Evolutionary conservation across 148 eudicot species (phyloP).

Genomic region (Nepenthes gracilis): DNA sequence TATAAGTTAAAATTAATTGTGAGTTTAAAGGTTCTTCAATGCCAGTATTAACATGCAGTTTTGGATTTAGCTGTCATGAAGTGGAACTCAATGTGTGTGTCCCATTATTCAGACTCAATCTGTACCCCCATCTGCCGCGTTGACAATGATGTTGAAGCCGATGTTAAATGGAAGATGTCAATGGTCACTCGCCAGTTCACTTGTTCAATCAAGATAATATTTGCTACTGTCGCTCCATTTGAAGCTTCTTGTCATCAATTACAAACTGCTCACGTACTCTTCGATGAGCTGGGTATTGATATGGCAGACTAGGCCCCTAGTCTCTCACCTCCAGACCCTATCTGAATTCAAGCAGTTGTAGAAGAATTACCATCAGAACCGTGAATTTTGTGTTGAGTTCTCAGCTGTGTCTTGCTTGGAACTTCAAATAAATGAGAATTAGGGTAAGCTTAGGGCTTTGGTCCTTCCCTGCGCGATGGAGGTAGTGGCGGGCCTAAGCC

Average conservation of each 20-base stretch:
- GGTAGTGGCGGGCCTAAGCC: too few species aligned
- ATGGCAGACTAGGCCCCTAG: slow-evolving; percentile 48
- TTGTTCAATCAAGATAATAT: slow-evolving; percentile 20
- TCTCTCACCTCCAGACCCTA: slow-evolving; percentile 55
- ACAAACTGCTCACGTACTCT: slow-evolving; percentile 81
- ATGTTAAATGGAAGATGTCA: slow-evolving; percentile 92
- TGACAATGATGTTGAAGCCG: slow-evolving; percentile 59
- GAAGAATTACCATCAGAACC: slow-evolving; percentile 25
- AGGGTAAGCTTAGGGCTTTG: slow-evolving; percentile 76
- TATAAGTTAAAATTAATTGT: slow-evolving; percentile 51
- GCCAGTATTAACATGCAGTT: slow-evolving; percentile 53
- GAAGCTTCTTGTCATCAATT: slow-evolving; percentile 80
- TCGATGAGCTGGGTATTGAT: slow-evolving; percentile 40
- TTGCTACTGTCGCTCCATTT: slow-evolving; percentile 68
- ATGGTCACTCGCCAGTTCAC: too few species aligned
- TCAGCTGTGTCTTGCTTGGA: slow-evolving; percentile 66
- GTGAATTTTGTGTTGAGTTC: slow-evolving; percentile 32
- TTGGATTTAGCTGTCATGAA: slow-evolving; percentile 45
- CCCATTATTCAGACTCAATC: slow-evolving; percentile 71
- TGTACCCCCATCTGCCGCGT: slow-evolving; percentile 85
- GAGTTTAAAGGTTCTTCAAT: slow-evolving; percentile 58
- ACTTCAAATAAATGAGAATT: slow-evolving; percentile 89
- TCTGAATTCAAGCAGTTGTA: slow-evolving; percentile 56
- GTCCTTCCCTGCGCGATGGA: too few species aligned
- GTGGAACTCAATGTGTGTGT: slow-evolving; percentile 67